Base-by-base conservation (phyloP, 495 filamentous ascomycete species). In the Aspergillus baeticus region DNA sequence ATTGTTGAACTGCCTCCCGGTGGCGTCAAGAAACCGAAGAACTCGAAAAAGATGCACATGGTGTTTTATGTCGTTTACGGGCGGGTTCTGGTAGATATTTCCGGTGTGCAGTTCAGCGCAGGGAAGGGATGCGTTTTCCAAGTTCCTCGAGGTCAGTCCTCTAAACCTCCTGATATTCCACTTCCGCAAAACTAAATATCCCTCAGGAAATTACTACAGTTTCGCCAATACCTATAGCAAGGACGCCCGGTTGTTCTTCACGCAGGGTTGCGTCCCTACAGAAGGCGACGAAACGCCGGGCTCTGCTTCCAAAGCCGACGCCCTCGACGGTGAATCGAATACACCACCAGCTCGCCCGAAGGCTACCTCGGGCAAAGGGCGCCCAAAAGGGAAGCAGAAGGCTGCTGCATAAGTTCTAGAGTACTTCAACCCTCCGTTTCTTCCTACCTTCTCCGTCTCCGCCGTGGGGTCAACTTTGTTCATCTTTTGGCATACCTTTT, bases 31-130 rank as follows among this genome's bases (percentile, higher is more conserved):
- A 81, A 87, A 59, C 81, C 84, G 15, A 98, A 98, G 77, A 96
- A 96, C 63, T 86, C 87, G 5, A 82, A 93, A 49, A 90, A 87
- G 70, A 96, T 96, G 87, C 91, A 96, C 60, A 90, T 98, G 86
- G 87, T 88, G 0, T 97, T 98, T 66, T 97, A 94, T 68, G 87
- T 98, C 29, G 84, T 88, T 54, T 69, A 77, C 18, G 94, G 94
- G 6, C 81, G 84, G 45, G 91, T 96, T 34, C 86, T 83, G 44
- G 82, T 98, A 11, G 88, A 88, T 57, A 73, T 80, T 8, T 77
- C 76, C 1, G 86, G 87, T n/a, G 89, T 84, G n/a, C 77, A 77
- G 59, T 97, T 96, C 66, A 81, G 85, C 56, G 89, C 96, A 55
- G 82, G 87, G 11, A 89, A 89, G 62, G 92, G 92, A 26, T 91